Percentiles rank a stretch among this genome's conserved stretches.
These are phyloP conservation scores for Sarocladium kiliense DNA, from an alignment of 2,329 filamentous ascomycete species.

Conservation along the genomic window DNA sequence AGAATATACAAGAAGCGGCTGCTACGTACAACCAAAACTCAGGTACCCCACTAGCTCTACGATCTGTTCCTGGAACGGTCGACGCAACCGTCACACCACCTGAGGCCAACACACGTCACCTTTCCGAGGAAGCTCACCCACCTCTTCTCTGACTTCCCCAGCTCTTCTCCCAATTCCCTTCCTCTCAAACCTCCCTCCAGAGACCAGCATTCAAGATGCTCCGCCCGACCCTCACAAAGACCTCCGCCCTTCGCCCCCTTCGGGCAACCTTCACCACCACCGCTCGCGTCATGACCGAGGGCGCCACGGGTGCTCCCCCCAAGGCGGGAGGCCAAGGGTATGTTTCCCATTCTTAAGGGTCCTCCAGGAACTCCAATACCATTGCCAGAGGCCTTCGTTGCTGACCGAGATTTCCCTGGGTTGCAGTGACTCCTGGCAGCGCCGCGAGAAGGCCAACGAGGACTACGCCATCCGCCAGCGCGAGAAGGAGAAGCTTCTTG, in stretches of 20 bases:
- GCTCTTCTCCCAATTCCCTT: slow-evolving; percentile 9
- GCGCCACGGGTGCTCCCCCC: slow-evolving; percentile 61
- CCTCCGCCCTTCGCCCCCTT: slow-evolving; percentile 48
- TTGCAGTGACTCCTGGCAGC: slow-evolving; percentile 81
- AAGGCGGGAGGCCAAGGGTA: slow-evolving; percentile 49
- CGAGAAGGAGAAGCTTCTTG: slow-evolving; percentile 83
- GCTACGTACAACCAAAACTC: too few relatives aligned
- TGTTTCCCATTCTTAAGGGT: slow-evolving; percentile 10
- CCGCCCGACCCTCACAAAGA: slow-evolving; percentile 56
- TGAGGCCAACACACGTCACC: slow-evolving; percentile 9
- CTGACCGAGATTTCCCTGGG: background rate
- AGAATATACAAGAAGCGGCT: background rate
- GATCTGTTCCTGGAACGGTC: background rate
- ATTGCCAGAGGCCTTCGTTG: too few relatives aligned
- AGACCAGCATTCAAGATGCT: slow-evolving; percentile 49
- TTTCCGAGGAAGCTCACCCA: background rate
- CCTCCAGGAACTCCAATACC: background rate
- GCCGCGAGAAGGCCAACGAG: slow-evolving; percentile 84
- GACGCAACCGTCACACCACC: slow-evolving; percentile 10
- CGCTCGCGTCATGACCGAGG: slow-evolving; percentile 59
- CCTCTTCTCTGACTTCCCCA: background rate
- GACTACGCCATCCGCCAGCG: slow-evolving; percentile 79
- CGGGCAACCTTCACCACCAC: slow-evolving; percentile 58
- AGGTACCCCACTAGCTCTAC: slow-evolving; percentile 9
- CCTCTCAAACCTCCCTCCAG: slow-evolving; percentile 13